Evolutionary conservation across 106 monocot genomes (phyloP).

Genomic region (Vanilla planifolia): DNA sequence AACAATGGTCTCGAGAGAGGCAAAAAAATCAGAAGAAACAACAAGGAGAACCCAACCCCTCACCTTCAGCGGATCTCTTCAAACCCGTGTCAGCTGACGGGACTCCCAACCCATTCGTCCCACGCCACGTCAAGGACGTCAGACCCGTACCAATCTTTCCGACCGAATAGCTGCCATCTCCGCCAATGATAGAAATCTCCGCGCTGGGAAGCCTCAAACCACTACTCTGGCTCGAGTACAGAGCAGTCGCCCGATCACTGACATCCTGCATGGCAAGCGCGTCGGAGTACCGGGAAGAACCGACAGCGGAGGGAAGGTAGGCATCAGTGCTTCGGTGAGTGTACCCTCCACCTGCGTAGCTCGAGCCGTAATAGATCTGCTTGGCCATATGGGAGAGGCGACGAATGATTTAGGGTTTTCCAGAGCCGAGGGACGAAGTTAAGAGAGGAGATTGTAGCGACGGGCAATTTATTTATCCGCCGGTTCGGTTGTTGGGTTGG

Average conservation of each 20-base stretch:
- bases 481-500: too few species aligned
- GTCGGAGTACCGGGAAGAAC: constrained; percentile 7
- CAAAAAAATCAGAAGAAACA: not conserved
- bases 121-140: constrained; percentile 10
- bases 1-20: too few species aligned
- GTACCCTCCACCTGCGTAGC: constrained; percentile 1
- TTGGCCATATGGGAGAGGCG: constrained; percentile 8
- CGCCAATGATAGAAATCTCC: constrained; percentile 3
- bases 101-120: not conserved
- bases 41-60: not conserved
- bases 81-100: not conserved
- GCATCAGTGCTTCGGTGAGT: constrained; percentile 3
- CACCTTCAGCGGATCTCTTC: constrained; percentile 25
- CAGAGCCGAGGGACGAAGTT: not conserved
- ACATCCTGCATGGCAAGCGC: not conserved
- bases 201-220: constrained; percentile 2
- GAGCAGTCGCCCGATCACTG: constrained; percentile 5
- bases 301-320: constrained; percentile 5
- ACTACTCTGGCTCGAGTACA: constrained; percentile 6
- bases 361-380: constrained; percentile 18
- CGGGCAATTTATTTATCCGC: too few species aligned
- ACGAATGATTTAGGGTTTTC: constrained; percentile 8
- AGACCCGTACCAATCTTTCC: not conserved
- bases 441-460: not conserved
- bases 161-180: not conserved